Conservation (phyloP, 2,329 filamentous ascomycete species). For the Bipolaris cookei region DNA sequence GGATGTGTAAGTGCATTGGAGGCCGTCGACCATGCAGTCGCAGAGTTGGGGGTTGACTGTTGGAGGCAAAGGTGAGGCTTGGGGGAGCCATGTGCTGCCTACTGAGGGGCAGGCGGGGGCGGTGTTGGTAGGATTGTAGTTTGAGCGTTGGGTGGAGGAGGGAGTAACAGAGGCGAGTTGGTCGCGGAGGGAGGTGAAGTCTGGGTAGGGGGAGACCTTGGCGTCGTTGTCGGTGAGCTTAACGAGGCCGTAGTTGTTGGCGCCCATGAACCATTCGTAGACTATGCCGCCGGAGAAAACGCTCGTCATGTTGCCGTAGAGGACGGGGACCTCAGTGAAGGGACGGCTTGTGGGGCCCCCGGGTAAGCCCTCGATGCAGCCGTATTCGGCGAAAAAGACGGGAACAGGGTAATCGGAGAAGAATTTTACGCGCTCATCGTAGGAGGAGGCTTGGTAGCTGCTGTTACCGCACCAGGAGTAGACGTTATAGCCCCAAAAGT, state of each 20-base stretch:
- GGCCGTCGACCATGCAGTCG: conserved; percentile 77
- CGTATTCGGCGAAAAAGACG: conserved; percentile 98
- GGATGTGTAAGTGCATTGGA: conserved; percentile 72
- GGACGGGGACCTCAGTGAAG: conserved; percentile 82
- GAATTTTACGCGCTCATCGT: conserved; percentile 80
- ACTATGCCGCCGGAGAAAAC: conserved; percentile 97
- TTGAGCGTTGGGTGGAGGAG: conserved; percentile 65
- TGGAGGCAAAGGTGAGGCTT: conserved; percentile 74
- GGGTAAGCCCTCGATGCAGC: conserved; percentile 70
- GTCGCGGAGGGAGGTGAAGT: conserved; percentile 75
- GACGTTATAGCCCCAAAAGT: conserved; percentile 99
- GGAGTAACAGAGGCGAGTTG: conserved; percentile 72
- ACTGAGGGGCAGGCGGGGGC: conserved; percentile 74
- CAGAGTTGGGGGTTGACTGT: conserved; percentile 80
- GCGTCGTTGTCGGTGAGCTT: conserved; percentile 61
- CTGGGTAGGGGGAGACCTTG: conserved; percentile 68
- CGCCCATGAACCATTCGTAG: conserved; percentile 96
- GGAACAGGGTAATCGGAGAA: conserved; percentile 90
- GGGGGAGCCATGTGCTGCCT: conserved; percentile 70
- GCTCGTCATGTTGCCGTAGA: conserved; percentile 83
- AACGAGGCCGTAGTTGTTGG: conserved; percentile 87
- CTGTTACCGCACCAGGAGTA: conserved; percentile 98
- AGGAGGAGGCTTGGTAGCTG: conserved; percentile 76
- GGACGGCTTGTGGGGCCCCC: conserved; percentile 64
- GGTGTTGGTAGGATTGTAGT: conserved; percentile 75